A percentile compares a stretch with the other conserved stretches of the same genome.
Conservation (phyloP, 257 asterid genomes). For the Ilex asprella region DNA sequence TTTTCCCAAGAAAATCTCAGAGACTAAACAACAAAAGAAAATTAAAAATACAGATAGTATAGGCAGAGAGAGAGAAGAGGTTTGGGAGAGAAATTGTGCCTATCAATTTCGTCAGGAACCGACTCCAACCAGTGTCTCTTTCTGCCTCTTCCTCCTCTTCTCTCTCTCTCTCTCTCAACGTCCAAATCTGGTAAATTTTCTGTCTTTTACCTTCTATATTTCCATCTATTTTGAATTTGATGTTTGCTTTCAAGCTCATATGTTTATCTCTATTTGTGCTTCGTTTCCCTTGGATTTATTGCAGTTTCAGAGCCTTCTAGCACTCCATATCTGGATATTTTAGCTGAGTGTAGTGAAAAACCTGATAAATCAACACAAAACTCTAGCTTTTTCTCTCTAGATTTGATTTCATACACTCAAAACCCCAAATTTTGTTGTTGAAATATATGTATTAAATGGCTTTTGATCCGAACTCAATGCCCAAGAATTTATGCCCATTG, state of each 20-base stretch:
- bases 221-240: too few relatives aligned
- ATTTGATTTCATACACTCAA: too few relatives aligned
- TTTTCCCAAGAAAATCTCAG: not conserved
- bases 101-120: not conserved
- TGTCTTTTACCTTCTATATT: slow-evolving; percentile 5
- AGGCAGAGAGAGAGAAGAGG: slow-evolving; percentile 7
- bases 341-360: too few relatives aligned
- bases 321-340: too few relatives aligned
- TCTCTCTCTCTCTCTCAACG: not conserved
- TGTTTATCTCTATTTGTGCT: slow-evolving; percentile 2
- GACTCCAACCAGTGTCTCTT: slow-evolving; percentile 17
- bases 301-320: too few relatives aligned
- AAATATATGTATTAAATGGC: slow-evolving; percentile 36
- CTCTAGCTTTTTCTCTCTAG: too few relatives aligned
- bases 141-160: slow-evolving; percentile 14
- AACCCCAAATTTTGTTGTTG: too few relatives aligned
- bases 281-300: not conserved
- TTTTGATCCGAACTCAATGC: slow-evolving; percentile 66
- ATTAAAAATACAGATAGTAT: slow-evolving; percentile 6
- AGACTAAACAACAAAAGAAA: slow-evolving; percentile 1
- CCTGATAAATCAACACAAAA: too few relatives aligned
- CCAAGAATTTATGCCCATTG: slow-evolving; percentile 71
- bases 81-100: not conserved
- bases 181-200: slow-evolving; percentile 20
- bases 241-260: not conserved